phyloP scores from a whole-genome alignment of 1,284 basidiomycete species.

The Ceratorhiza oryzae-sativae region DNA sequence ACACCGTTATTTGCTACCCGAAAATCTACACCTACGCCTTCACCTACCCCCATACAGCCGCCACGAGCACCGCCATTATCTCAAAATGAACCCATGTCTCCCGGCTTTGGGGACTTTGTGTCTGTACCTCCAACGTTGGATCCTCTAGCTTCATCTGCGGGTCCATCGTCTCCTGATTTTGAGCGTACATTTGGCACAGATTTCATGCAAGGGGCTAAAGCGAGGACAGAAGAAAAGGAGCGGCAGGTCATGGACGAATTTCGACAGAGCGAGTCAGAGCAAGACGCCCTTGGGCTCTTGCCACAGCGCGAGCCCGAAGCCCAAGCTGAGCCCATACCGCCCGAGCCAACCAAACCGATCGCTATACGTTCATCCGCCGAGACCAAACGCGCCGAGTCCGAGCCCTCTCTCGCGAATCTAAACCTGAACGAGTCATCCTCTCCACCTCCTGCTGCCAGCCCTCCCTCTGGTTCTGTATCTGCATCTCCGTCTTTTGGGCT shows the following conservation, averaged over 20 bases:
- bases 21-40: constrained; percentile 5
- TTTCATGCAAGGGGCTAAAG: constrained; percentile 63
- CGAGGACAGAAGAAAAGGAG: constrained; percentile 60
- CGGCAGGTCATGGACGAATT: constrained; percentile 63
- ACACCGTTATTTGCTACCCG: constrained; percentile 10
- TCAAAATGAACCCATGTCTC: background rate
- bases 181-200: constrained; percentile 40
- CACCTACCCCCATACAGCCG: background rate
- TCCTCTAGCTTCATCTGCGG: constrained; percentile 53
- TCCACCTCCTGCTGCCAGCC: background rate
- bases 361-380: constrained; percentile 2
- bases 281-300: constrained; percentile 22
- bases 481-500: constrained; percentile 21
- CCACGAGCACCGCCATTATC: background rate
- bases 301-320: constrained; percentile 3
- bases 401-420: background rate
- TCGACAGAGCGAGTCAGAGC: constrained; percentile 11
- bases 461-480: constrained; percentile 3
- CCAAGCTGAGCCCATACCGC: background rate
- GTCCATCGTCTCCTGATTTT: constrained; percentile 16
- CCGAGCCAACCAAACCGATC: background rate
- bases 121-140: constrained; percentile 66
- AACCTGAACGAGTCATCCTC: background rate
- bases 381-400: constrained; percentile 19
- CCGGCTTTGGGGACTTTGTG: constrained; percentile 73